A percentile compares a stretch with the other conserved stretches of the same genome.
phyloP scores from a whole-genome alignment of 1,139 yeast genomes.

The Lodderomyces orthopsilosis region DNA sequence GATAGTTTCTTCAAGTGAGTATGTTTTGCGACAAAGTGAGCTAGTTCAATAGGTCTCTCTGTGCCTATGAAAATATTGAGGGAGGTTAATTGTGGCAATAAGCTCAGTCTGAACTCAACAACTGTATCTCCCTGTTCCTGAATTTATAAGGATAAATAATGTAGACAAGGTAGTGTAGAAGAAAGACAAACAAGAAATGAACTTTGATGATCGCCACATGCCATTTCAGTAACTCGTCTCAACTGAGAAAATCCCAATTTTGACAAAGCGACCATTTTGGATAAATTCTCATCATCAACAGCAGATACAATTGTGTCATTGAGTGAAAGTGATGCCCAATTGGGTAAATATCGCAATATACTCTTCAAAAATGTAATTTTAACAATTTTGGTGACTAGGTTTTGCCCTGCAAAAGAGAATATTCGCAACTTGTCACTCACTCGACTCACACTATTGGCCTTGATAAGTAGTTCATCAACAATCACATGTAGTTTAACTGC shows the following conservation, averaged over 20 bases:
- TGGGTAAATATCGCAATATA: conserved; percentile 15
- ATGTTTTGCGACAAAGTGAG: neutral
- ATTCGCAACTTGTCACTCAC: conserved; percentile 16
- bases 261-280: conserved; percentile 20
- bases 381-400: conserved; percentile 6
- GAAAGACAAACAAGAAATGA: conserved; percentile 25
- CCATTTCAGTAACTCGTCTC: conserved; percentile 26
- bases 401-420: conserved; percentile 20
- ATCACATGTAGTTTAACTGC: conserved; percentile 19
- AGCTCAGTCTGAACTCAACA: conserved; percentile 31
- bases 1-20: conserved; percentile 28
- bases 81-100: conserved; percentile 23
- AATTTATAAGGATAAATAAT: conserved; percentile 38
- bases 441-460: conserved; percentile 8
- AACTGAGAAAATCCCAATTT: conserved; percentile 24
- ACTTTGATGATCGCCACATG: neutral
- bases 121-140: conserved; percentile 46
- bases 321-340: conserved; percentile 24
- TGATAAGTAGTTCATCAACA: conserved; percentile 20
- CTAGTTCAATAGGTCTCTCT: neutral
- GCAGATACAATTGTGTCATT: conserved; percentile 25
- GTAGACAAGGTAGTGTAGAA: conserved; percentile 24
- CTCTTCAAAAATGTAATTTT: conserved; percentile 14
- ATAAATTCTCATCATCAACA: conserved; percentile 23
- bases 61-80: conserved; percentile 4